These are phyloP conservation scores for Coprinopsis marcescibilis DNA, from an alignment of 768 basidiomycete species.

Conservation along the genomic window DNA sequence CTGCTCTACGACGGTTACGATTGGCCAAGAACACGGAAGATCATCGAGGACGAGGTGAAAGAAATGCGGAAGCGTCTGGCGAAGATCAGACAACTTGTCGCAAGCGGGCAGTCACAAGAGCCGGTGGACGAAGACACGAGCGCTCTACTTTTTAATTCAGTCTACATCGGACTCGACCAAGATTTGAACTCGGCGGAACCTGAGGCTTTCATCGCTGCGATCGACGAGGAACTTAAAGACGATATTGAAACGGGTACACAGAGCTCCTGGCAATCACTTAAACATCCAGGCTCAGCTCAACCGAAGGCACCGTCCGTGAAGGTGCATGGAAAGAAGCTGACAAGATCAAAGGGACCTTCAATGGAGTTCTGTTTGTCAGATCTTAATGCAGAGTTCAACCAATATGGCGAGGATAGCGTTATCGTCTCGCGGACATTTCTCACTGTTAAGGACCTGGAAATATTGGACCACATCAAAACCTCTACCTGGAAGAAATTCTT, in stretches of 20 bases:
- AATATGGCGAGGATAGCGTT: slow-evolving; percentile 48
- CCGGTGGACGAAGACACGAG: slow-evolving; percentile 67
- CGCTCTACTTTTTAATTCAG: slow-evolving; percentile 85
- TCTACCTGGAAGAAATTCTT: slow-evolving; percentile 99
- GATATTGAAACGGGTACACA: slow-evolving; percentile 69
- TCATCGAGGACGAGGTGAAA: slow-evolving; percentile 83
- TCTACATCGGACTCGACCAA: slow-evolving; percentile 86
- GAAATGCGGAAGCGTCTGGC: slow-evolving; percentile 82
- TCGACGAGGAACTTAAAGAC: slow-evolving; percentile 84
- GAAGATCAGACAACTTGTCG: slow-evolving; percentile 88
- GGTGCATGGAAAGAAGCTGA: slow-evolving; percentile 55
- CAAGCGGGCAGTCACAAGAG: slow-evolving; percentile 83
- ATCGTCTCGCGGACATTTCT: slow-evolving; percentile 63
- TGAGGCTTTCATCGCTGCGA: slow-evolving; percentile 77
- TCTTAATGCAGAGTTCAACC: slow-evolving; percentile 60
- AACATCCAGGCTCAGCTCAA: slow-evolving; percentile 13
- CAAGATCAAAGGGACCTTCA: slow-evolving; percentile 68
- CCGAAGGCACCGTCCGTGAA: slow-evolving; percentile 35
- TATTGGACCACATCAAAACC: slow-evolving; percentile 95
- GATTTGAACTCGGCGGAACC: slow-evolving; percentile 72
- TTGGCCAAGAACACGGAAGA: slow-evolving; percentile 79
- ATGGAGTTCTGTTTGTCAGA: slow-evolving; percentile 79
- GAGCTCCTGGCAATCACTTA: slow-evolving; percentile 89
- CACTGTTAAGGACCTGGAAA: slow-evolving; percentile 72
- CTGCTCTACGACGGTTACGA: slow-evolving; percentile 93